phyloP scores from a whole-genome alignment of 169 alveolate genomes.

The Eimeria falciformis region DNA sequence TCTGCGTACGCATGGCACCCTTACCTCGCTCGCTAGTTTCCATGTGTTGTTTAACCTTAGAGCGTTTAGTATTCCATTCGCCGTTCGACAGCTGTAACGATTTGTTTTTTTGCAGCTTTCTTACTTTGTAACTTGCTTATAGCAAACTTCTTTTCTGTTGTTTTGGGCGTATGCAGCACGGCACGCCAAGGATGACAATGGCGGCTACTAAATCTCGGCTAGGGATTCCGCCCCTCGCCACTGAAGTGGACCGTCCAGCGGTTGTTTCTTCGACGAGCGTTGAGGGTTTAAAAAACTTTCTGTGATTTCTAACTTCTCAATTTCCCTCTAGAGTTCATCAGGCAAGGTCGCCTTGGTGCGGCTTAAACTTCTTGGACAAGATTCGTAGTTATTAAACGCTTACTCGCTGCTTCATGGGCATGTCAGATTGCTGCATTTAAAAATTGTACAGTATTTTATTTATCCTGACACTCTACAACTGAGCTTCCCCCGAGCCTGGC shows the following conservation, averaged over 20 bases:
- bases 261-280: not conserved
- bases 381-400: not conserved
- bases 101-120: not conserved
- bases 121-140: not conserved
- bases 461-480: not conserved
- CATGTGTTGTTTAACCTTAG: too few species aligned
- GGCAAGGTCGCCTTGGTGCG: too few species aligned
- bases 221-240: not conserved
- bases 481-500: too few species aligned
- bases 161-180: not conserved
- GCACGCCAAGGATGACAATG: not conserved
- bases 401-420: not conserved
- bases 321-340: not conserved
- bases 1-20: conserved; percentile 17
- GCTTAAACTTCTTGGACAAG: not conserved
- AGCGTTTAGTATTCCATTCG: too few species aligned
- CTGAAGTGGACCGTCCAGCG: not conserved
- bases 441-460: not conserved
- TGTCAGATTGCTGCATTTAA: not conserved
- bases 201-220: not conserved
- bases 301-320: not conserved
- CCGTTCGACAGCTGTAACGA: not conserved
- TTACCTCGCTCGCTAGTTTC: not conserved
- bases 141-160: not conserved
- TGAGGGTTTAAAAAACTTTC: not conserved